These are phyloP conservation scores for Eucalyptus viminalis DNA, from an alignment of 345 rosid species.

Conservation along the genomic window DNA sequence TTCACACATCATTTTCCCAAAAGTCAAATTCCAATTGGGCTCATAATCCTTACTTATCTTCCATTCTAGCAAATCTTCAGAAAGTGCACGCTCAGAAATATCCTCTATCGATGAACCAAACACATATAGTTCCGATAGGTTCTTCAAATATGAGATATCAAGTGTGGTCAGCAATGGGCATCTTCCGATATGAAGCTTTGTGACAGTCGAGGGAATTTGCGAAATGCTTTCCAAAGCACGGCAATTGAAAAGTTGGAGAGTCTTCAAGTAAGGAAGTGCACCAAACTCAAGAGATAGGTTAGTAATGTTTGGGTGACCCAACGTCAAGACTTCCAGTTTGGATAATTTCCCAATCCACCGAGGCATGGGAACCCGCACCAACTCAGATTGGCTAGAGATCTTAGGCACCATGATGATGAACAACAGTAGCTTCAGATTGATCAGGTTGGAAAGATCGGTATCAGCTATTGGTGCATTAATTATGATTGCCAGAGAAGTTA, in stretches of 20 bases:
- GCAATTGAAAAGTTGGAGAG: background rate
- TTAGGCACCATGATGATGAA: rapidly evolving
- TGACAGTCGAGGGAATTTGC: background rate
- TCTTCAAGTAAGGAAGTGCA: background rate
- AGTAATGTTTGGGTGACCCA: background rate
- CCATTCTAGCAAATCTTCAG: rapidly evolving
- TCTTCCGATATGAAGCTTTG: background rate
- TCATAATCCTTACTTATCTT: too few relatives aligned
- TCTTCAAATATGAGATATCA: too few relatives aligned
- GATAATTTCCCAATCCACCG: background rate
- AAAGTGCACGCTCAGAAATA: too few relatives aligned
- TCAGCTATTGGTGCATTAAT: rapidly evolving
- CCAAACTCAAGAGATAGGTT: background rate
- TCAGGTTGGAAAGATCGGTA: background rate
- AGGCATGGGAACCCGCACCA: background rate
- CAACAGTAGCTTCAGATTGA: background rate
- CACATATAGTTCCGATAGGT: too few relatives aligned
- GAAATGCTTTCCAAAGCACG: background rate
- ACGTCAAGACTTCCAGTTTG: background rate
- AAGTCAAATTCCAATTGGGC: too few relatives aligned
- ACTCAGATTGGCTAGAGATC: background rate
- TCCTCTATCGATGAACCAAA: too few relatives aligned
- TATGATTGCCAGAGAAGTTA: background rate
- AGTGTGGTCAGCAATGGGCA: background rate
- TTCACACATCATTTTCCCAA: rapidly evolving